These are phyloP conservation scores for Fistulina hepatica DNA, from an alignment of 1,284 basidiomycete species.

Conservation along the genomic window DNA sequence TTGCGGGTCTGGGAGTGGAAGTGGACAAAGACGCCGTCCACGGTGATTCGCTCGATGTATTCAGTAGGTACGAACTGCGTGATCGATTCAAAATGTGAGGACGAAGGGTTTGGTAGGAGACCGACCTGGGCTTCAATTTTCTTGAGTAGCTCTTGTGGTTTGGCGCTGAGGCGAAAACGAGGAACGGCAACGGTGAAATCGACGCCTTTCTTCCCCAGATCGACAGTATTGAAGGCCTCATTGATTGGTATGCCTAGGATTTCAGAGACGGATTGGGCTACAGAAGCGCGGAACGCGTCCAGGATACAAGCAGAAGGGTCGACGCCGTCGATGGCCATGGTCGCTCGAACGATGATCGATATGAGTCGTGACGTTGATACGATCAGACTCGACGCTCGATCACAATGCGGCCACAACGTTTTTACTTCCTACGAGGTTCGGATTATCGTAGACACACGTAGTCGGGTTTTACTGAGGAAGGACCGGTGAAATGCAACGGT, in stretches of 20 bases:
- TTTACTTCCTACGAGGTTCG: too few relatives aligned
- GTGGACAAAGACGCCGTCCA: slow-evolving; percentile 5
- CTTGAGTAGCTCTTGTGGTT: slow-evolving; percentile 1
- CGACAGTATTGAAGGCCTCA: too few relatives aligned
- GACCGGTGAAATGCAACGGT: too few relatives aligned
- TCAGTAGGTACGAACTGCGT: background rate
- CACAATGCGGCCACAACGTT: too few relatives aligned
- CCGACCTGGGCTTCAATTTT: slow-evolving; percentile 1
- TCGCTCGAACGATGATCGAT: too few relatives aligned
- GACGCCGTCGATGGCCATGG: too few relatives aligned
- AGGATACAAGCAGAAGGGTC: slow-evolving; percentile 65
- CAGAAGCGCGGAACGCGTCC: slow-evolving; percentile 79
- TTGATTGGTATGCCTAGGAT: slow-evolving; percentile 54
- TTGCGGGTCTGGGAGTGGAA: background rate
- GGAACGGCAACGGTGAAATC: slow-evolving; percentile 9
- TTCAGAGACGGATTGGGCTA: slow-evolving; percentile 68
- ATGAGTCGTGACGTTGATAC: too few relatives aligned
- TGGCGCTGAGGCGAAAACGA: slow-evolving; percentile 6
- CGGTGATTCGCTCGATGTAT: slow-evolving; percentile 2
- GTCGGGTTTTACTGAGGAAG: too few relatives aligned
- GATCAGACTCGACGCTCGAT: too few relatives aligned
- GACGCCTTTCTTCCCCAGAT: slow-evolving; percentile 8
- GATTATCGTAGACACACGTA: too few relatives aligned
- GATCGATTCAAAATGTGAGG: too few relatives aligned
- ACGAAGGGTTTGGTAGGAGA: background rate